A percentile compares a stretch with the other conserved stretches of the same genome.
These are phyloP conservation scores for Fonsecaea erecta DNA, from an alignment of 2,329 filamentous ascomycete species.

Conservation along the genomic window DNA sequence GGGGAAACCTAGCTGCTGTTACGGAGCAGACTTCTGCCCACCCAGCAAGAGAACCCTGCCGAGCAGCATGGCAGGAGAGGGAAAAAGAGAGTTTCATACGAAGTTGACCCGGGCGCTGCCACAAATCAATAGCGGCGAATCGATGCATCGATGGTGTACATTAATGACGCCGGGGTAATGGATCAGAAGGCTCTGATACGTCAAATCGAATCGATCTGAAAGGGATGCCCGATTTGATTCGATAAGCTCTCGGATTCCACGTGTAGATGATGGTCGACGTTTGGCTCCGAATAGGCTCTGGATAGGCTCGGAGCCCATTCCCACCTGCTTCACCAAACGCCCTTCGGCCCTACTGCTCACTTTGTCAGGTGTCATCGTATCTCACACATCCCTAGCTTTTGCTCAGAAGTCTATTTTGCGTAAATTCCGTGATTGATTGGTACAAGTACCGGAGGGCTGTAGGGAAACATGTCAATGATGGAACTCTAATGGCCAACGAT, in stretches of 20 bases:
- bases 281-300: not conserved
- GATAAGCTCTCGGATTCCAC: slow-evolving; percentile 15
- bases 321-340: not conserved
- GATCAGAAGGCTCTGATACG: slow-evolving; percentile 26
- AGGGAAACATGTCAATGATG: not conserved
- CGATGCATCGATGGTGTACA: slow-evolving; percentile 20
- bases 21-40: not conserved
- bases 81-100: not conserved
- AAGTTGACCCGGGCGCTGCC: not conserved
- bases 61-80: not conserved
- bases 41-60: no score
- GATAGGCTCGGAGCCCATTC: not conserved
- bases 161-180: slow-evolving; percentile 9
- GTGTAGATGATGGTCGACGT: slow-evolving; percentile 1
- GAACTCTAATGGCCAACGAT: not conserved
- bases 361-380: slow-evolving; percentile 8
- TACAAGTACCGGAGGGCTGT: not conserved
- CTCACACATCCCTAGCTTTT: not conserved
- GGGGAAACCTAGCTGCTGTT: not conserved
- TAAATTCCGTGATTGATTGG: not conserved
- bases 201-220: slow-evolving; percentile 12
- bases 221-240: not conserved
- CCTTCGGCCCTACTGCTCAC: not conserved
- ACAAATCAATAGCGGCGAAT: slow-evolving; percentile 12
- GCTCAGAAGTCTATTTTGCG: not conserved